Conservation (phyloP, 805 yeast species). For the Cyberlindnera maclurae region DNA sequence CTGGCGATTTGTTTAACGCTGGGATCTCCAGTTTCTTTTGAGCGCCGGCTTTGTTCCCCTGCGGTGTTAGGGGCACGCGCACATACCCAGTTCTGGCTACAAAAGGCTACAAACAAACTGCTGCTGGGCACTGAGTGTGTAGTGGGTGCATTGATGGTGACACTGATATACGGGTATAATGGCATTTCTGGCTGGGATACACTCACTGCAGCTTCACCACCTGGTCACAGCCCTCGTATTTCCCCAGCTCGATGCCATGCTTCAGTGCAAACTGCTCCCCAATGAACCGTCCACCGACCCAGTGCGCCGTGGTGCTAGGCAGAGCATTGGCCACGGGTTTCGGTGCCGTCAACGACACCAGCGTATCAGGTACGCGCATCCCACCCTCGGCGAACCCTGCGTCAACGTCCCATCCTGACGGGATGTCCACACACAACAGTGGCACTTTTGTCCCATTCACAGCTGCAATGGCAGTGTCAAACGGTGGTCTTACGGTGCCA, state of each 20-base stretch:
- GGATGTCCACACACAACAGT: constrained; percentile 79
- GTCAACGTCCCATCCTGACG: constrained; percentile 97
- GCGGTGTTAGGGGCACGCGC: no score
- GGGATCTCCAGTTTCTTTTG: no score
- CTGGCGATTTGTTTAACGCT: no score
- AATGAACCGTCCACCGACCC: constrained; percentile 87
- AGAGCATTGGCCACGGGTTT: constrained; percentile 68
- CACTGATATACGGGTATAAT: no score
- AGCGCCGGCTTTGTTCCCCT: no score
- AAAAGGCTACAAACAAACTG: no score
- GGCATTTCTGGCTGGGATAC: no score
- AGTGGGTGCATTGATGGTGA: no score
- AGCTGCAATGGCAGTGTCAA: constrained; percentile 39
- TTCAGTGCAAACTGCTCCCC: constrained; percentile 57
- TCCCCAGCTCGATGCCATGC: constrained; percentile 63
- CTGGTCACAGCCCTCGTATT: constrained; percentile 53
- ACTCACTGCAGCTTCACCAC: constrained; percentile 24
- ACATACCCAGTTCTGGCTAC: no score
- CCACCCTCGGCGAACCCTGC: constrained; percentile 54
- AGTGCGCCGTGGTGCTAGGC: constrained; percentile 42
- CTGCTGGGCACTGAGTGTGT: no score
- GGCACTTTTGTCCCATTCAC: constrained; percentile 40
- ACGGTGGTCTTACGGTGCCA: constrained; percentile 72
- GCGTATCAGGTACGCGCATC: constrained; percentile 50
- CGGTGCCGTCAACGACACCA: constrained; percentile 89